Percentiles rank a stretch among this genome's conserved stretches.
Evolutionary conservation across 176 grass and related monocot genomes (phyloP).

Genomic region (Urochloa ruziziensis): DNA sequence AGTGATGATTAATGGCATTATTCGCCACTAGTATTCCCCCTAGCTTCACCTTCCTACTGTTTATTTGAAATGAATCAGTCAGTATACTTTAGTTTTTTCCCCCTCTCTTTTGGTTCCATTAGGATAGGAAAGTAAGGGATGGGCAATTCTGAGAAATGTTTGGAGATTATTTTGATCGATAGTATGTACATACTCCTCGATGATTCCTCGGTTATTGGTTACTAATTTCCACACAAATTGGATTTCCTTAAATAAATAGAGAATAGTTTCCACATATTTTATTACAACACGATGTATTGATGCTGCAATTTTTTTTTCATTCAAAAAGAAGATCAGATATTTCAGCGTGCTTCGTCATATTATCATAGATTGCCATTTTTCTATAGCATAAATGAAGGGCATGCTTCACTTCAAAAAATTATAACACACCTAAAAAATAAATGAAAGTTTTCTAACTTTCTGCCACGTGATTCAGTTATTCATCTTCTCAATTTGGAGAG

Average conservation of each 20-base stretch:
- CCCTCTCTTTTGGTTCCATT: background rate
- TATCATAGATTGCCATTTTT: background rate
- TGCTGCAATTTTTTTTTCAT: slow-evolving; percentile 3
- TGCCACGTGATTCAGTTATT: slow-evolving; percentile 60
- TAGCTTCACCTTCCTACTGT: background rate
- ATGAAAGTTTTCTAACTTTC: slow-evolving; percentile 12
- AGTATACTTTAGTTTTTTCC: background rate
- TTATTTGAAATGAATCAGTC: background rate
- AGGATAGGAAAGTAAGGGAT: background rate
- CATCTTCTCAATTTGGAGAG: slow-evolving; percentile 75
- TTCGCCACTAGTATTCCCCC: no score
- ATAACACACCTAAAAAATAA: background rate
- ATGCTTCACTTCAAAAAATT: background rate
- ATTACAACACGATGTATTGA: background rate
- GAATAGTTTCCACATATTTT: background rate
- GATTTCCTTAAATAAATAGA: background rate
- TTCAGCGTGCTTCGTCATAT: background rate
- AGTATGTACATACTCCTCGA: background rate
- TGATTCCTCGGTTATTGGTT: background rate
- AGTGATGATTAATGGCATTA: background rate
- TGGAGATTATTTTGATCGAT: background rate
- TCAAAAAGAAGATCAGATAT: background rate
- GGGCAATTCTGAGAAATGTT: background rate
- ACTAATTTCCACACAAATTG: background rate
- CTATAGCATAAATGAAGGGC: slow-evolving; percentile 7